Evolutionary conservation across 768 basidiomycete species (phyloP).

Genomic region (Mycena chlorophos): DNA sequence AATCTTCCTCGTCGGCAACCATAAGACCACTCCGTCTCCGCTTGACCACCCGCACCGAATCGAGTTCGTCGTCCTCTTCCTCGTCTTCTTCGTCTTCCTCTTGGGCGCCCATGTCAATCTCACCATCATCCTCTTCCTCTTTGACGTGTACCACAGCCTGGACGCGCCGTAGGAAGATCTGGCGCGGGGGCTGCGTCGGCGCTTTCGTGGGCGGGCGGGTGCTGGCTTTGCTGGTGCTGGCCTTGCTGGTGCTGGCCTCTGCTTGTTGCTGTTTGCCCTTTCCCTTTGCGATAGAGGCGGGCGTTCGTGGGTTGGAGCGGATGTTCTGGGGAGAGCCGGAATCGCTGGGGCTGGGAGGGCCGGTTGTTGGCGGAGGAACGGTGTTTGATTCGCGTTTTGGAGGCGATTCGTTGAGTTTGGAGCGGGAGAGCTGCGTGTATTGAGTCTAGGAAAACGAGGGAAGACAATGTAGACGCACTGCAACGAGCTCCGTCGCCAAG

Average conservation of each 20-base stretch:
- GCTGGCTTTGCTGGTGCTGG: constrained; percentile 1
- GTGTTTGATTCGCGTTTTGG: constrained; percentile 34
- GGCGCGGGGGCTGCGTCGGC: constrained; percentile 14
- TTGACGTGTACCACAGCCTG: constrained; percentile 18
- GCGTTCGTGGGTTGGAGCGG: constrained; percentile 17
- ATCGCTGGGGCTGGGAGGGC: constrained; percentile 28
- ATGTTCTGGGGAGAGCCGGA: constrained; percentile 25
- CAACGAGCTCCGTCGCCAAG: constrained; percentile 56
- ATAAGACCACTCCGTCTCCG: constrained; percentile 18
- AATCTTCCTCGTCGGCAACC: constrained; percentile 18
- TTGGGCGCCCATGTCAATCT: not conserved
- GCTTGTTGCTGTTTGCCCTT: not conserved
- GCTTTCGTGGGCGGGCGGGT: constrained; percentile 5
- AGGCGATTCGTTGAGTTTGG: constrained; percentile 33
- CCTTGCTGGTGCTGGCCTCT: not conserved
- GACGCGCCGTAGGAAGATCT: constrained; percentile 21
- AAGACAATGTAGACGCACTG: constrained; percentile 41
- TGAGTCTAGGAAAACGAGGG: constrained; percentile 1
- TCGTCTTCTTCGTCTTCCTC: constrained; percentile 15
- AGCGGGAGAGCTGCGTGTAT: constrained; percentile 11
- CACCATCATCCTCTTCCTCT: constrained; percentile 18
- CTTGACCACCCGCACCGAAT: constrained; percentile 14
- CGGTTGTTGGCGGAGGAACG: constrained; percentile 28
- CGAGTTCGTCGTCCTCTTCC: constrained; percentile 12
- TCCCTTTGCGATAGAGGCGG: constrained; percentile 1